phyloP scores from a whole-genome alignment of 192 early-diverging fungal species.

The Coemansia sp. region DNA sequence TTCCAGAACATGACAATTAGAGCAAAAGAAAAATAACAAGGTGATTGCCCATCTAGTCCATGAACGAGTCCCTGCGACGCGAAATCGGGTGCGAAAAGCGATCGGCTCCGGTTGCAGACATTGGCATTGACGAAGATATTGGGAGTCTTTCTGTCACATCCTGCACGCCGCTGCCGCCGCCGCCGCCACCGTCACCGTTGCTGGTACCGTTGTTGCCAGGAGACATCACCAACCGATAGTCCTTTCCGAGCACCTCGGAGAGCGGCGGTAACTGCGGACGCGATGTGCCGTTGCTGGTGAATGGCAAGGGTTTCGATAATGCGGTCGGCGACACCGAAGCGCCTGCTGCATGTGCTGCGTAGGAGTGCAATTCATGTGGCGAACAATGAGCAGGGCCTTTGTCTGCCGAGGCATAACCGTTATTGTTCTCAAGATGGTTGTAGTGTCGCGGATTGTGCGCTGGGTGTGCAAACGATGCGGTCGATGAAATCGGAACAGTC shows the following conservation, averaged over 20 bases:
- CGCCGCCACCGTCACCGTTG: background rate
- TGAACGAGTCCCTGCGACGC: constrained; percentile 3
- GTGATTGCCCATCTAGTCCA: background rate
- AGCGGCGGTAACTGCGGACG: constrained; percentile 48
- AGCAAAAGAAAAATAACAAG: background rate
- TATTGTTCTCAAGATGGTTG: background rate
- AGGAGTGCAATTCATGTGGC: background rate
- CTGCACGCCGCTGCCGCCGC: background rate
- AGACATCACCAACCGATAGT: constrained; percentile 35
- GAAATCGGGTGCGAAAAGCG: background rate
- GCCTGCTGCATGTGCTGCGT: background rate
- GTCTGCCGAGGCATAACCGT: background rate
- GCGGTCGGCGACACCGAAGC: background rate
- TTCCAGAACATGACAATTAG: background rate
- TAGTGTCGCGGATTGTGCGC: background rate
- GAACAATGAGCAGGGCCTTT: background rate
- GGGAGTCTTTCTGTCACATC: constrained; percentile 1
- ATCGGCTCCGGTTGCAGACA: constrained; percentile 1
- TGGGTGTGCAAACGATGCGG: constrained; percentile 9
- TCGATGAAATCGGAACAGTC: constrained; percentile 31
- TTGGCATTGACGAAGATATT: background rate
- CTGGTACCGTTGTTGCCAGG: constrained; percentile 7
- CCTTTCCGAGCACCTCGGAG: constrained; percentile 46
- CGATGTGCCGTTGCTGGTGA: constrained; percentile 30
- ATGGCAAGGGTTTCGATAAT: constrained; percentile 26